Base-by-base conservation (phyloP, 2,329 filamentous ascomycete genomes). In the Stachybotrys chlorohalonatus region DNA sequence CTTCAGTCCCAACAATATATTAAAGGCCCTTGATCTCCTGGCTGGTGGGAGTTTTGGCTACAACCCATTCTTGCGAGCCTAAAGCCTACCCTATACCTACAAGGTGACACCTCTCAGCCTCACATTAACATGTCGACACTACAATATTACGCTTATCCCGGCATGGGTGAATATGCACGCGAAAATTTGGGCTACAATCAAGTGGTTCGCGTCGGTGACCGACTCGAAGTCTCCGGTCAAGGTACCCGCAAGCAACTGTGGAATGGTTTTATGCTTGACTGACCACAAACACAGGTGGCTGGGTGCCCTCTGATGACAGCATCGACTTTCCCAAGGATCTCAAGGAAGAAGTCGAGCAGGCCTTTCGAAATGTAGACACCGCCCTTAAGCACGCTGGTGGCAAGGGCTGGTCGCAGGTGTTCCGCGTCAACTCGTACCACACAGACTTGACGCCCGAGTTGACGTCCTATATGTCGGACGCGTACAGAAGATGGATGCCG, bases 281-380 rank as follows among this genome's bases (percentile, higher is more conserved):
- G 13, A 42, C 36, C 5, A 42, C 36, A 13, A 6, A 1, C 5
- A 0, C 11, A 72, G 70, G 66, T 13, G 69, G 65, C 5, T 71
- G 68, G 64, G 56, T 62, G 1, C 57, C 57, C 1, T 17, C 57
- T 6, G 59, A 59, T 0, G 55, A 56, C 2, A 50, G 49, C 1
- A 32, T 72, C 68, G 51, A 61, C 63, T 65, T 77, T 49, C 55
- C 62, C 53, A 58, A 58, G 3, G 66, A 73, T 8, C 63, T 75
- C 39, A 68, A 70, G 39, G 67, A 66, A 0, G 67, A 79, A 53
- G 74, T 80, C 51, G 73, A 75, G 52, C 68, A 73, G 56, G 76
- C 80, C 0, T 84, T 84, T 59, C 61, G 62, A 0, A 84, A 84
- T 54, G 76, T 84, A 5, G 77, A 84, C 2, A 61, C 70, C 1